These are phyloP conservation scores for Rhodamnia rubescens DNA, from an alignment of 345 rosid species.

Conservation along the genomic window DNA sequence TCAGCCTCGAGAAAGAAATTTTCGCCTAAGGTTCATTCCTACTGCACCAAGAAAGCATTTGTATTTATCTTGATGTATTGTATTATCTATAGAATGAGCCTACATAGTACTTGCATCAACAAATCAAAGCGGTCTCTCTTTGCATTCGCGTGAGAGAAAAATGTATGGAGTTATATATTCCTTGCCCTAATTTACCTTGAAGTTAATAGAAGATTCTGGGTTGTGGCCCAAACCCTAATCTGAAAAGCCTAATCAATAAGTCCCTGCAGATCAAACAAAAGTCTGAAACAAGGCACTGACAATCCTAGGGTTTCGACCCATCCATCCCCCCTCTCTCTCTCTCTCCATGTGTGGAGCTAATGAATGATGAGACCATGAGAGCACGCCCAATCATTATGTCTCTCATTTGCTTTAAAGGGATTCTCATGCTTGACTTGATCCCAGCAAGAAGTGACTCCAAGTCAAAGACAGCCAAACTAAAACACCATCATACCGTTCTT, in stretches of 20 bases:
- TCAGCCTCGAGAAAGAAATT: neutral
- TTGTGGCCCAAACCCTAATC: neutral
- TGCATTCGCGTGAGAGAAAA: neutral
- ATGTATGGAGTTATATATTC: neutral
- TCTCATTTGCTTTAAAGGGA: neutral
- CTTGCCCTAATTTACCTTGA: neutral
- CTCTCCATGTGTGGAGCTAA: neutral
- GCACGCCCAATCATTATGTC: constrained; percentile 19
- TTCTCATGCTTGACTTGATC: constrained; percentile 5
- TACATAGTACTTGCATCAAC: neutral
- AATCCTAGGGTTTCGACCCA: neutral
- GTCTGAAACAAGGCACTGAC: neutral
- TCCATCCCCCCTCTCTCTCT: neutral
- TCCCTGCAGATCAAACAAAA: neutral
- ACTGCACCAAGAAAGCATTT: neutral
- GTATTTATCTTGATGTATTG: no score
- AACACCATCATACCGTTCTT: neutral
- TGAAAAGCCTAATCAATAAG: neutral
- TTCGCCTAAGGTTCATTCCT: neutral
- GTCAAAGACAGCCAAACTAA: neutral
- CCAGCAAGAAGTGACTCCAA: neutral
- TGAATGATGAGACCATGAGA: neutral
- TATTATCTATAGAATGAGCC: neutral
- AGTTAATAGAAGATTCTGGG: neutral
- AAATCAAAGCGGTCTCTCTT: neutral